These are phyloP conservation scores for Rhododendron simsii DNA, from an alignment of 148 eudicot species.

Conservation along the genomic window DNA sequence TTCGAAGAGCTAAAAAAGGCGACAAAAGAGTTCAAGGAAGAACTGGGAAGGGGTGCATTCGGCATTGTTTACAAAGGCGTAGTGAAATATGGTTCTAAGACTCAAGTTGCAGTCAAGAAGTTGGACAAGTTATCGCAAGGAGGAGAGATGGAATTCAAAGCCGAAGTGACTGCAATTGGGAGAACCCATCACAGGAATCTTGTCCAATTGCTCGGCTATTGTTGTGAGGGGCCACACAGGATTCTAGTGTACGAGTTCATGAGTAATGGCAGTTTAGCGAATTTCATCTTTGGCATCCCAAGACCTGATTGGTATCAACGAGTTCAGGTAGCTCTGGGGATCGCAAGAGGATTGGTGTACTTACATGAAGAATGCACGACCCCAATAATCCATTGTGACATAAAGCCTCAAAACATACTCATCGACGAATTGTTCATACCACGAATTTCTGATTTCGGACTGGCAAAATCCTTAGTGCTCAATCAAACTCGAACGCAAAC, in stretches of 20 bases:
- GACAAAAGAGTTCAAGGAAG: slow-evolving; percentile 15
- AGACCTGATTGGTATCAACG: slow-evolving; percentile 9
- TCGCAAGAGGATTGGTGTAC: slow-evolving; percentile 20
- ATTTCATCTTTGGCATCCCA: slow-evolving; percentile 1
- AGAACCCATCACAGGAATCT: slow-evolving; percentile 17
- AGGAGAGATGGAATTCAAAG: slow-evolving; percentile 17
- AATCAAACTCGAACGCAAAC: slow-evolving; percentile 3
- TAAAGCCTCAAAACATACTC: slow-evolving; percentile 17
- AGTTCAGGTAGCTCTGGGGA: slow-evolving; percentile 7
- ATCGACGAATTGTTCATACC: neutral
- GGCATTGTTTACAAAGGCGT: slow-evolving; percentile 18
- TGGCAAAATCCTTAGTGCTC: slow-evolving; percentile 7
- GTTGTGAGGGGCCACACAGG: slow-evolving; percentile 10
- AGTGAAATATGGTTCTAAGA: neutral
- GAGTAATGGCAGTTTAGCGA: slow-evolving; percentile 14
- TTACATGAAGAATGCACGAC: slow-evolving; percentile 16
- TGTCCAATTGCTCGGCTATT: slow-evolving; percentile 12
- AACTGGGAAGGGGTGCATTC: slow-evolving; percentile 15
- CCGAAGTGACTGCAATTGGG: slow-evolving; percentile 15
- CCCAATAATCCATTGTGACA: slow-evolving; percentile 14
- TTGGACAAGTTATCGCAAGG: slow-evolving; percentile 5
- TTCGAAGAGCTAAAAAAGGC: slow-evolving; percentile 14
- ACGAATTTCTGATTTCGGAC: slow-evolving; percentile 16
- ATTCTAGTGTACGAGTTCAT: slow-evolving; percentile 16
- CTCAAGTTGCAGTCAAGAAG: slow-evolving; percentile 13